Percentiles rank a stretch among this genome's conserved stretches.
phyloP scores from a whole-genome alignment of 2,329 filamentous ascomycete genomes.

The Penicillium sp. region DNA sequence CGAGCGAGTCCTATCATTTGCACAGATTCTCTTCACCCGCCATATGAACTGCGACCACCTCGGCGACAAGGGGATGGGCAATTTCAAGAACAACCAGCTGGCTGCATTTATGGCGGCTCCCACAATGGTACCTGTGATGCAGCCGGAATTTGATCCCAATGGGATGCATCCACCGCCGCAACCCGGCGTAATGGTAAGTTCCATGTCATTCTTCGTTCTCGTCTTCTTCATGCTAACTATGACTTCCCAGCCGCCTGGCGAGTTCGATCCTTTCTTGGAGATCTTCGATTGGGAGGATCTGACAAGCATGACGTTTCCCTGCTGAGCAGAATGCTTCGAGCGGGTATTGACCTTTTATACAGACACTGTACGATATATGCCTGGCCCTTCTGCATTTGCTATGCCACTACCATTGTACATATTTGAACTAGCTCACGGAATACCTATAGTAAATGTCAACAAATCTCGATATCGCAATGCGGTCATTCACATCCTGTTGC shows the following conservation, averaged over 20 bases:
- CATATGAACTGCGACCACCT: constrained; percentile 37
- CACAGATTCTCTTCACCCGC: constrained; percentile 37
- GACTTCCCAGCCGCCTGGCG: constrained; percentile 23
- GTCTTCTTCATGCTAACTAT: constrained; percentile 7
- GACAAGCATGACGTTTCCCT: constrained; percentile 30
- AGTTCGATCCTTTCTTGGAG: constrained; percentile 37
- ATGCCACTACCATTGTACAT: not conserved
- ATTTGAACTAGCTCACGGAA: not conserved
- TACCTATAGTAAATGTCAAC: not conserved
- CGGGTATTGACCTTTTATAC: not conserved
- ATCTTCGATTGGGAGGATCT: constrained; percentile 39
- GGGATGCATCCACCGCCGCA: constrained; percentile 23
- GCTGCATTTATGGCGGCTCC: constrained; percentile 24
- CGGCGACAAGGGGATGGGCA: constrained; percentile 31
- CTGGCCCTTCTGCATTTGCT: not conserved
- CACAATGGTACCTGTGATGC: constrained; percentile 23
- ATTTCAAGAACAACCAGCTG: constrained; percentile 33
- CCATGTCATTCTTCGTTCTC: not conserved
- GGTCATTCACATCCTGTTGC: not conserved
- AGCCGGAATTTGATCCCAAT: constrained; percentile 22
- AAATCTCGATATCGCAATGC: not conserved
- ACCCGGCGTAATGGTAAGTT: constrained; percentile 29
- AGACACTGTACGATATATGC: not conserved
- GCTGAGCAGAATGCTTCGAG: not conserved
- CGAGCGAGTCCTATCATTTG: constrained; percentile 37